Conservation (phyloP, 768 basidiomycete species). For the Phaeotremella skinneri region DNA sequence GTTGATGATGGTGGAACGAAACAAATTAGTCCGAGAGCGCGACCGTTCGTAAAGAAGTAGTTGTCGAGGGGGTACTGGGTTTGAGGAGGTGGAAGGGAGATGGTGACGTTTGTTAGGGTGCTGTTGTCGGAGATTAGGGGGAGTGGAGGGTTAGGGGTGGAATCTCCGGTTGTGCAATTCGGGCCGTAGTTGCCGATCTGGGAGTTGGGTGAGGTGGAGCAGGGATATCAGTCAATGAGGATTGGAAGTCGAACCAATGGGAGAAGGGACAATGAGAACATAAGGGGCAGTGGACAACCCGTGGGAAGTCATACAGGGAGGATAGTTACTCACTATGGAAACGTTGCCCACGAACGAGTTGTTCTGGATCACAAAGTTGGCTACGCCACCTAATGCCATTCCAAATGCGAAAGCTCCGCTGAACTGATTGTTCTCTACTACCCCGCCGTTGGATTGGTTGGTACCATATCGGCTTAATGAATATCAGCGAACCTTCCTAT, state of each 20-base stretch:
- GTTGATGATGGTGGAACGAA: constrained; percentile 24
- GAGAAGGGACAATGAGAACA: constrained; percentile 1
- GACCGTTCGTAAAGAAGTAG: constrained; percentile 27
- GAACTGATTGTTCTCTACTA: constrained; percentile 35
- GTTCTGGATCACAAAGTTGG: constrained; percentile 30
- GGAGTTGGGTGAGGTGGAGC: background rate
- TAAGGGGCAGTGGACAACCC: background rate
- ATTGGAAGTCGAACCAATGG: background rate
- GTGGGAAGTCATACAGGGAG: background rate
- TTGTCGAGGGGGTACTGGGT: background rate
- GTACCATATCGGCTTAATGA: constrained; percentile 32
- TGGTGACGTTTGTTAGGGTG: constrained; percentile 27
- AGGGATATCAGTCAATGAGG: background rate
- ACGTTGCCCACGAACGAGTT: constrained; percentile 40
- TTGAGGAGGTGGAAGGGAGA: constrained; percentile 19
- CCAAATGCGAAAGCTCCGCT: constrained; percentile 44
- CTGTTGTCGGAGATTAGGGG: constrained; percentile 26
- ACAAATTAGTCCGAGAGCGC: constrained; percentile 38
- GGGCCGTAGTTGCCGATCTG: constrained; percentile 33
- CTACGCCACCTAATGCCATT: constrained; percentile 32
- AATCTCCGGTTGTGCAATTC: constrained; percentile 33
- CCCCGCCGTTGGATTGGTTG: constrained; percentile 34
- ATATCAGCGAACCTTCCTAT: background rate
- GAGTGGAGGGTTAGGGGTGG: constrained; percentile 33
- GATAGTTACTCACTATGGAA: constrained; percentile 30